Evolutionary conservation across 2,329 filamentous ascomycete genomes (phyloP).

Genomic region (Alternaria solani): DNA sequence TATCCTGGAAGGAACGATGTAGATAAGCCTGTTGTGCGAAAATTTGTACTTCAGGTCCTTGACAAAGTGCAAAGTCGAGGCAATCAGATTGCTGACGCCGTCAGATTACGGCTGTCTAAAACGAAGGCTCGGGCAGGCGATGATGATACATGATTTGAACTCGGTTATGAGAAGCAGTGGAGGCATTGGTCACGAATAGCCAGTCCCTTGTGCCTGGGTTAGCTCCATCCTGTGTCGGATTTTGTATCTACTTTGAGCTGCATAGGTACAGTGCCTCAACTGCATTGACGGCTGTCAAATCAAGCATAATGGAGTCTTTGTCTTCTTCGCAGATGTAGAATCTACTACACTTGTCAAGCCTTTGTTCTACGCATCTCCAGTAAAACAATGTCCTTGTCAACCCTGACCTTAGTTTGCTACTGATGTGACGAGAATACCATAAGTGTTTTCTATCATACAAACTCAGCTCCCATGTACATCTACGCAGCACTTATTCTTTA

Average conservation of each 20-base stretch:
- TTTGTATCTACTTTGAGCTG: not conserved
- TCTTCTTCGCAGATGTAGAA: not conserved
- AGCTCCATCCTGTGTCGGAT: not conserved
- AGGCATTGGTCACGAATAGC: not conserved
- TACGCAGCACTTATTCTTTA: not conserved
- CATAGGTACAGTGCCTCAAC: not conserved
- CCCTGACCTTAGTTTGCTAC: not conserved
- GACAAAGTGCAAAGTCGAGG: not conserved
- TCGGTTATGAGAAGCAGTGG: not conserved
- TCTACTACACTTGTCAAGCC: not conserved
- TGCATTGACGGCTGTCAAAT: not conserved
- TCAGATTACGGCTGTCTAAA: not conserved
- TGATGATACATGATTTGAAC: not conserved
- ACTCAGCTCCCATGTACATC: not conserved
- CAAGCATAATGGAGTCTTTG: not conserved
- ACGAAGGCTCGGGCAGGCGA: too few species aligned
- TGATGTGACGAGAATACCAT: not conserved
- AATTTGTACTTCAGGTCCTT: not conserved
- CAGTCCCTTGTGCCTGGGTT: not conserved
- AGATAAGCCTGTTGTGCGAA: not conserved
- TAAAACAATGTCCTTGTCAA: not conserved
- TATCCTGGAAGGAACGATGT: not conserved
- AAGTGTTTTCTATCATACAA: not conserved
- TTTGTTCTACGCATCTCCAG: not conserved
- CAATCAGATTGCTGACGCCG: not conserved